Conservation (phyloP, 495 filamentous ascomycete genomes). For the Astrocystis sublimbata region DNA sequence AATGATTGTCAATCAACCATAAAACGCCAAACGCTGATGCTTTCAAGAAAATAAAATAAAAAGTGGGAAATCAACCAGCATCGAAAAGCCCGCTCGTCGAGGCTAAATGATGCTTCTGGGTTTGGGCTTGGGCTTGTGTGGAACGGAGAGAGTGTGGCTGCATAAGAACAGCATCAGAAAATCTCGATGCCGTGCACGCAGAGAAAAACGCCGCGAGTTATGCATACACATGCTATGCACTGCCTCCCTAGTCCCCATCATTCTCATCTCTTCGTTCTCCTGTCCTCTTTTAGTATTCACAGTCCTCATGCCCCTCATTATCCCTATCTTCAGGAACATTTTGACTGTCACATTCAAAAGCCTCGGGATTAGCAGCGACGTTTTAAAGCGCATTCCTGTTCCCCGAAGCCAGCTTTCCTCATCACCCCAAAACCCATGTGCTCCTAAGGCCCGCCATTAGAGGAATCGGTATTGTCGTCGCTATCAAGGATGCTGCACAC, state of each 20-base stretch:
- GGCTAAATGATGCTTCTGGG: background rate
- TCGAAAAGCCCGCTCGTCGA: conserved; percentile 8
- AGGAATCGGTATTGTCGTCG: conserved; percentile 52
- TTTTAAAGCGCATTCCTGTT: no score
- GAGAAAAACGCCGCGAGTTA: conserved; percentile 13
- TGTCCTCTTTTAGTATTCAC: no score
- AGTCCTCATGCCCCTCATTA: no score
- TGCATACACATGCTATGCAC: no score
- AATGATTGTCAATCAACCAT: background rate
- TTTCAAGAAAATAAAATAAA: background rate
- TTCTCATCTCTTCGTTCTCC: no score
- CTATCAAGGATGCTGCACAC: conserved; percentile 51
- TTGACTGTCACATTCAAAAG: no score
- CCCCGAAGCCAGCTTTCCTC: no score
- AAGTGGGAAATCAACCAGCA: background rate
- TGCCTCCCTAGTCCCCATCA: background rate
- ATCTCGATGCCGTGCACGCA: background rate
- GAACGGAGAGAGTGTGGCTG: background rate
- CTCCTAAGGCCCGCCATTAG: conserved; percentile 38
- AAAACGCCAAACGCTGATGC: conserved; percentile 21
- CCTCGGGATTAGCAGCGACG: no score
- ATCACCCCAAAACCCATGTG: no score
- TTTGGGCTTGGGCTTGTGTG: background rate
- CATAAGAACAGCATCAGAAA: background rate
- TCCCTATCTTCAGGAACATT: no score